A percentile compares a stretch with the other conserved stretches of the same genome.
Conservation (phyloP, 73 alveolate species). For the Uronychia setigera region DNA sequence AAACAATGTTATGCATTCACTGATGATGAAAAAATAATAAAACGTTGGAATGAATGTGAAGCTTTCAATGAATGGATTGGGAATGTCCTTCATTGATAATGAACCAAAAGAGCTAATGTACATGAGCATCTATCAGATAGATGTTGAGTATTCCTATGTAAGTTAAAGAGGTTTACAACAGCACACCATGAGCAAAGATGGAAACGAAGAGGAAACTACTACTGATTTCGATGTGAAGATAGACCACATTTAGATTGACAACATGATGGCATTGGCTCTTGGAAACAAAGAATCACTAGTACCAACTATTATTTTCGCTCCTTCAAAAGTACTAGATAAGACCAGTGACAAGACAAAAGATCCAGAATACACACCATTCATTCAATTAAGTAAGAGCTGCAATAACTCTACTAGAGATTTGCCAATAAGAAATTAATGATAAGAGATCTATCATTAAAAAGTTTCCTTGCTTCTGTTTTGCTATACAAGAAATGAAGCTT, state of each 20-base stretch:
- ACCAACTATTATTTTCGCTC: conserved; percentile 61
- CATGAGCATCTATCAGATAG: conserved; percentile 46
- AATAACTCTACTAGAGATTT: conserved; percentile 22
- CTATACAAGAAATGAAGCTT: conserved; percentile 50
- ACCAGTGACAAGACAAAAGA: neutral
- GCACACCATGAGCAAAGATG: neutral
- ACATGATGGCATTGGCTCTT: neutral
- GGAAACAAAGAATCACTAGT: neutral
- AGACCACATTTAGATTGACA: conserved; percentile 66
- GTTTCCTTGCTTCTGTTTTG: conserved; percentile 25
- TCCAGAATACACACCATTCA: conserved; percentile 46
- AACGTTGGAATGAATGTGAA: conserved; percentile 48
- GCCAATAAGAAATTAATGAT: conserved; percentile 6
- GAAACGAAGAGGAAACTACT: conserved; percentile 12
- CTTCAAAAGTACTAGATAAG: conserved; percentile 35
- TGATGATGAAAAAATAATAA: neutral
- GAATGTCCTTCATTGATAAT: conserved; percentile 84
- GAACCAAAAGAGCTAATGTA: conserved; percentile 90
- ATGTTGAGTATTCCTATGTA: conserved; percentile 1
- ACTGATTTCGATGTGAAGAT: conserved; percentile 39
- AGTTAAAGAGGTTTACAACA: neutral
- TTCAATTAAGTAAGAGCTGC: conserved; percentile 46
- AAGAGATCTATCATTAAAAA: conserved; percentile 9
- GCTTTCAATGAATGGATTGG: conserved; percentile 84
- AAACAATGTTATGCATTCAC: neutral